A percentile compares a stretch with the other conserved stretches of the same genome.
Evolutionary conservation across 2,329 filamentous ascomycete species (phyloP).

Genomic region (Colletotrichum sp.): DNA sequence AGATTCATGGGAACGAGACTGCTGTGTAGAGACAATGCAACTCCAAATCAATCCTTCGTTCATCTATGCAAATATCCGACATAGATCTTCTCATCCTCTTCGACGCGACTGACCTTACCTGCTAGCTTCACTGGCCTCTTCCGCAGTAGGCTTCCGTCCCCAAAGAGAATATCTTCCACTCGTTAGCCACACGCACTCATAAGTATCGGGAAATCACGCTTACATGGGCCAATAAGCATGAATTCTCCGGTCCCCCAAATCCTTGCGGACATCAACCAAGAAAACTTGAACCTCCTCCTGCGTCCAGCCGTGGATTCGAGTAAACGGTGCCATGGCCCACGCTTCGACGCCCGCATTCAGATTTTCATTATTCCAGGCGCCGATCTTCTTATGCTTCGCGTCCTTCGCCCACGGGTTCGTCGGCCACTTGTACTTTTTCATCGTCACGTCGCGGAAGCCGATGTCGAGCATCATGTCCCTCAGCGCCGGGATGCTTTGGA

Average conservation of each 20-base stretch:
- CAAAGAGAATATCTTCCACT: neutral
- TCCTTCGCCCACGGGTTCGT: neutral
- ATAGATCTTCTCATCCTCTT: no score
- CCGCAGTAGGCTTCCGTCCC: neutral
- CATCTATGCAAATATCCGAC: no score
- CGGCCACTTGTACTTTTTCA: neutral
- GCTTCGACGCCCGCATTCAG: neutral
- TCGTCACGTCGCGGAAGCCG: neutral
- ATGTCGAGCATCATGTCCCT: neutral
- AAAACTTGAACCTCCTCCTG: neutral
- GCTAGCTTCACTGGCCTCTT: neutral
- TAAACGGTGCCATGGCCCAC: neutral
- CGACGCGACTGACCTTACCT: no score
- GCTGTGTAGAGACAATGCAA: no score
- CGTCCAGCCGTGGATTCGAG: neutral
- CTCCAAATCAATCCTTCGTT: no score
- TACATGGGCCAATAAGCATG: neutral
- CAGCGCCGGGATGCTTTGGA: neutral
- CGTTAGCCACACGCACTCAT: neutral
- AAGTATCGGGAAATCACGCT: neutral
- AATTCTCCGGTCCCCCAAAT: rapidly evolving
- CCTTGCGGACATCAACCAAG: neutral
- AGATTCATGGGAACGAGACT: no score
- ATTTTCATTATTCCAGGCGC: neutral
- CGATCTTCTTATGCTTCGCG: neutral